These are phyloP conservation scores for Agrocybe chaxingu DNA, from an alignment of 768 basidiomycete species.

Conservation along the genomic window DNA sequence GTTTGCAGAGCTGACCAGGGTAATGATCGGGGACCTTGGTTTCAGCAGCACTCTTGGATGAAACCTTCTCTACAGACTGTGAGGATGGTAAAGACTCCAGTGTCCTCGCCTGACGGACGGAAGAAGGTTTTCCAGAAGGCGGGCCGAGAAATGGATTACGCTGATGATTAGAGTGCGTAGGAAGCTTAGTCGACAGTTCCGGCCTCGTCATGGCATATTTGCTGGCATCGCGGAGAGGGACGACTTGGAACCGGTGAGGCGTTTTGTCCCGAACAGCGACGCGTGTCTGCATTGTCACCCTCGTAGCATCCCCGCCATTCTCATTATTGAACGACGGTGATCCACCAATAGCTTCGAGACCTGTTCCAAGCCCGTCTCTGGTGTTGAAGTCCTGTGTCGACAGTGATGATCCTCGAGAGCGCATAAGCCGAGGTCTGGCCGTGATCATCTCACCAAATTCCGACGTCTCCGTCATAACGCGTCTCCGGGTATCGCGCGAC, in stretches of 20 bases:
- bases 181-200: slow-evolving; percentile 4
- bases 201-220: slow-evolving; percentile 8
- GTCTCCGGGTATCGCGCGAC: too few relatives aligned
- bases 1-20: background rate
- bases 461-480: too few relatives aligned
- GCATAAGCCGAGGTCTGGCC: background rate
- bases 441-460: too few relatives aligned
- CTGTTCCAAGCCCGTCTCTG: slow-evolving; percentile 2
- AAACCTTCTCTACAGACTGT: slow-evolving; percentile 1
- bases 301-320: slow-evolving; percentile 14
- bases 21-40: background rate
- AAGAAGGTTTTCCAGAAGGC: slow-evolving; percentile 9
- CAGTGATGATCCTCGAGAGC: slow-evolving; percentile 5
- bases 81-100: slow-evolving; percentile 5
- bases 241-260: slow-evolving; percentile 41
- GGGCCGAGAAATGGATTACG: slow-evolving; percentile 4
- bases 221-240: slow-evolving; percentile 35
- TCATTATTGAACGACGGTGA: slow-evolving; percentile 12
- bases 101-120: slow-evolving; percentile 7
- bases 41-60: slow-evolving; percentile 1
- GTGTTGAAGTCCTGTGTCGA: slow-evolving; percentile 2
- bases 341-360: slow-evolving; percentile 5
- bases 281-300: slow-evolving; percentile 42
- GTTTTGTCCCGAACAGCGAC: slow-evolving; percentile 41
- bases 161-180: slow-evolving; percentile 6